A percentile compares a stretch with the other conserved stretches of the same genome.
Evolutionary conservation across 2,329 filamentous ascomycete genomes (phyloP).

Genomic region (Paecilomyces sp.): DNA sequence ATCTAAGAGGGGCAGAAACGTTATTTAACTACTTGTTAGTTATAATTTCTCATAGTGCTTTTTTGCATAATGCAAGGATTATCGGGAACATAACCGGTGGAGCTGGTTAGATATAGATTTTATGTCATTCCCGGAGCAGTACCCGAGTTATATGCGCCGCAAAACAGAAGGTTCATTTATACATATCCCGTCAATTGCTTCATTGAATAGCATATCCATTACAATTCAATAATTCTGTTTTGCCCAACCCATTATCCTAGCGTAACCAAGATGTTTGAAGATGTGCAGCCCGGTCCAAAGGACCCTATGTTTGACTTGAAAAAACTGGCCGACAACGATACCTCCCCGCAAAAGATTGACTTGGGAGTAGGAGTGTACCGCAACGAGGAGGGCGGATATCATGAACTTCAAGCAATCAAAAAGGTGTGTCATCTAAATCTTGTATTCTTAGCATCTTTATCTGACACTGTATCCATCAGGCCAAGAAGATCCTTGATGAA

Average conservation of each 20-base stretch:
- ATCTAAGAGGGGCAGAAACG: no score
- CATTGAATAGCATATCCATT: background rate
- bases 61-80: background rate
- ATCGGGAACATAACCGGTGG: background rate
- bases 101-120: background rate
- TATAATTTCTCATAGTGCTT: background rate
- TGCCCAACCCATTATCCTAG: background rate
- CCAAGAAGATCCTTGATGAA: background rate
- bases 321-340: background rate
- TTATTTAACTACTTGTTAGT: no score
- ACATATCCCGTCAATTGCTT: background rate
- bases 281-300: background rate
- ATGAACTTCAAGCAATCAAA: background rate
- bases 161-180: background rate
- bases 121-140: background rate
- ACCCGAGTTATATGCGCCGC: background rate
- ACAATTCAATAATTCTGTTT: background rate
- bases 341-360: background rate
- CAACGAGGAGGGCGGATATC: background rate
- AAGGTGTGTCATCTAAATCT: background rate
- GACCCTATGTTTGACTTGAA: background rate
- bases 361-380: background rate
- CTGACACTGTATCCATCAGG: background rate
- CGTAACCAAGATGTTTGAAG: background rate
- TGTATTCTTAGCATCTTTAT: background rate